Base-by-base conservation (phyloP, 2,329 filamentous ascomycete genomes). In the Stachybotrys elegans region DNA sequence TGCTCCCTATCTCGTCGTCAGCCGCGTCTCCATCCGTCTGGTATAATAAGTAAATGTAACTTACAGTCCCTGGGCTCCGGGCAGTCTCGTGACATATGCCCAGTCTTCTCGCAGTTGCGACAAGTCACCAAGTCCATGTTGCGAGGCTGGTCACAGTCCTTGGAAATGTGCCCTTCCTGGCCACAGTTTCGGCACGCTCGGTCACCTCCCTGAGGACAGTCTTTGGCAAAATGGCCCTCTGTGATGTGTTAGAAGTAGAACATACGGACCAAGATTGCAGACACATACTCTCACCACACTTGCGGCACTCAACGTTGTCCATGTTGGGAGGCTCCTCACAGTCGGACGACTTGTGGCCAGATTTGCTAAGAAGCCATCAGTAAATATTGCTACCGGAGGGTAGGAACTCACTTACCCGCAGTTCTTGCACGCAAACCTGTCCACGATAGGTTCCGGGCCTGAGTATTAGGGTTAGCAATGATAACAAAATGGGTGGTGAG, bases 381-480 rank as follows among this genome's bases (percentile, higher is more conserved):
- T 36, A 39, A 34, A 53, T 43, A 46, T 44, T 19, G 20, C 37
- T 25, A 17, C 21, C 12, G 5, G 12, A 31, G 2, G 2, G 6
- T 3, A 25, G 4, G 21, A n/a, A n/a, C n/a, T n/a, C 19, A 60
- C 63, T 47, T 51, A 73, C 70, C 76, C 78, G 68, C 83, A 87
- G 58, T 87, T 87, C 59, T 75, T 79, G 74, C 84, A 87, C 7
- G 79, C 80, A 51, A 76, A 82, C 45, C 71, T 81, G 66, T 85
- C 78, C 22, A 79, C 65, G 40, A 84, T 78, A 20, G 79, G 76
- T n/a, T 69, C 63, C 4, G 77, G 72, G 54, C 80, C 79, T 80
- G 35, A 13, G n/a, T n/a, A n/a, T n/a, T n/a, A 20, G 36, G 12
- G 29, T 51, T 45, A 54, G 48, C 45, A 22, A 37, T 22, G 17